phyloP scores from a whole-genome alignment of 345 rosid genomes.

The Citrus mangshanensis region DNA sequence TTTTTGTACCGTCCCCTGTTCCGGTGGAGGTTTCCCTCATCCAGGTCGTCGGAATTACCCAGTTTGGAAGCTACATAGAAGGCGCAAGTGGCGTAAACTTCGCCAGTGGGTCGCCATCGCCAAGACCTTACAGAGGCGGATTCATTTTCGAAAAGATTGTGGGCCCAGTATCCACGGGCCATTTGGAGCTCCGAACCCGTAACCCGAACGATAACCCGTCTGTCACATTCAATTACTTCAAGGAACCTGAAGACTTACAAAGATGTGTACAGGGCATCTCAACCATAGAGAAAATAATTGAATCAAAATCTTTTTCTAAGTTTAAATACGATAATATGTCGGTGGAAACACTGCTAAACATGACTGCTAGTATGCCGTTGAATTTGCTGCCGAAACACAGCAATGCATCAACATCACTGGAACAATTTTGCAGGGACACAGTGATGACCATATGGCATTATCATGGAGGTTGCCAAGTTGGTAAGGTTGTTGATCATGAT shows the following conservation, averaged over 20 bases:
- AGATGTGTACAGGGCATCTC: conserved; percentile 57
- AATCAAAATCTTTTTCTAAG: conserved; percentile 44
- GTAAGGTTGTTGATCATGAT: conserved; percentile 65
- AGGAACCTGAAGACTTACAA: conserved; percentile 48
- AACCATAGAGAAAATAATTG: conserved; percentile 46
- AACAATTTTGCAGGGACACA: conserved; percentile 69
- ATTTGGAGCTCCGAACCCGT: conserved; percentile 47
- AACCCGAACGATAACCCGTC: conserved; percentile 56
- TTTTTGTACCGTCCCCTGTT: conserved; percentile 57
- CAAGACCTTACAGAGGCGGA: conserved; percentile 51
- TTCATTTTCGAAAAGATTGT: conserved; percentile 55
- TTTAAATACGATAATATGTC: conserved; percentile 36
- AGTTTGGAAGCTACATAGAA: conserved; percentile 57
- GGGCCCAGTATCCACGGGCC: conserved; percentile 62
- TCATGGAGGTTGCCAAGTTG: conserved; percentile 88
- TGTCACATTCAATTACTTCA: conserved; percentile 68
- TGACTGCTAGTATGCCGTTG: conserved; percentile 50
- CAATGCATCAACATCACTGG: conserved; percentile 49
- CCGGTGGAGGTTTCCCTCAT: conserved; percentile 72
- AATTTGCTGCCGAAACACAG: conserved; percentile 63
- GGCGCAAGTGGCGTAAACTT: conserved; percentile 55
- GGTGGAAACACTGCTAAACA: conserved; percentile 35
- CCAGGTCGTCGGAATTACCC: conserved; percentile 69
- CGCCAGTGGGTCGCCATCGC: conserved; percentile 25
- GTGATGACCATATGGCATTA: conserved; percentile 95